A percentile compares a stretch with the other conserved stretches of the same genome.
Conservation (phyloP, 2,329 filamentous ascomycete species). For the Claviceps sp. region DNA sequence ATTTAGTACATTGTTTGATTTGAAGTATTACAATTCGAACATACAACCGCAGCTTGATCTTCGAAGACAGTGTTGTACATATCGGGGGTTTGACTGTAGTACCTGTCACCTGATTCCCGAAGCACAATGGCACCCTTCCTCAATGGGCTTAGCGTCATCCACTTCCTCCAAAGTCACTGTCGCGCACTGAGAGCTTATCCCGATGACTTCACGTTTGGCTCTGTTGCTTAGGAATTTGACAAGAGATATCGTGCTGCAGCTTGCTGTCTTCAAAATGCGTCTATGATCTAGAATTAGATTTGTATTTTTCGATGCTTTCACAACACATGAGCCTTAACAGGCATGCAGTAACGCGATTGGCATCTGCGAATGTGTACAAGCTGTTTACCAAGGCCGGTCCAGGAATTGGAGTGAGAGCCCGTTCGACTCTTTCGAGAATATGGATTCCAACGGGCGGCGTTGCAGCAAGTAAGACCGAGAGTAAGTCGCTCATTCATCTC, state of each 20-base stretch:
- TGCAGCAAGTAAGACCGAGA: constrained; percentile 40
- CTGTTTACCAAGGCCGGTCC: constrained; percentile 9
- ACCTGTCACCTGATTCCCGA: neutral
- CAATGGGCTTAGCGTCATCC: neutral
- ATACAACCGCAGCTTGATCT: neutral
- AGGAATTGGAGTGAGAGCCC: constrained; percentile 3
- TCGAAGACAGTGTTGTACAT: neutral
- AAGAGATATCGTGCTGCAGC: neutral
- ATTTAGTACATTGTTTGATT: neutral
- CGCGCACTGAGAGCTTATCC: neutral
- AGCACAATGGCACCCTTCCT: neutral
- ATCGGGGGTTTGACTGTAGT: too few species aligned
- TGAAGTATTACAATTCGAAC: neutral
- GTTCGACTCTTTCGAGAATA: constrained; percentile 48
- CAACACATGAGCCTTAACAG: constrained; percentile 8
- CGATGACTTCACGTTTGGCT: neutral
- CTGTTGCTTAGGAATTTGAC: neutral
- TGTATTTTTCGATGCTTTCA: constrained; percentile 7
- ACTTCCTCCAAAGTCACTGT: neutral
- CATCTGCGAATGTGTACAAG: constrained; percentile 7
- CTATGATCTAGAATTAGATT: neutral
- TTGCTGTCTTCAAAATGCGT: neutral
- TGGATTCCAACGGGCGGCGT: constrained; percentile 70
- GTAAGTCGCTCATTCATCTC: constrained; percentile 18
- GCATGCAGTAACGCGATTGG: constrained; percentile 4